Conservation (phyloP, 192 early-diverging fungal genomes). For the Dimargaris verticillata region DNA sequence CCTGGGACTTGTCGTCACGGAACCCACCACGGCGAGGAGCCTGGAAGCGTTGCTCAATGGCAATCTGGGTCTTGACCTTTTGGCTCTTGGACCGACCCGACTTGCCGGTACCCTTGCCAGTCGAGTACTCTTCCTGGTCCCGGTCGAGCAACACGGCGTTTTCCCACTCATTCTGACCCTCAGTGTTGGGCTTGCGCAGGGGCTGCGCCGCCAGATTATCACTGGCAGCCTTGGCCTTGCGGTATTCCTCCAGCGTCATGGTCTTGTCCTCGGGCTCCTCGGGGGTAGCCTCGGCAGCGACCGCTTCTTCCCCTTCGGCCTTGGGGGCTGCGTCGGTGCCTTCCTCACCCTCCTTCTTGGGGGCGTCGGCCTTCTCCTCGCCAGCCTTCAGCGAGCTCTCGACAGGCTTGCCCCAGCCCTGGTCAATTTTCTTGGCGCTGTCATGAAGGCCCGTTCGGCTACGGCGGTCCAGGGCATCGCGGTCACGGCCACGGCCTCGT, state of each 20-base stretch:
- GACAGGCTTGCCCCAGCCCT: constrained; percentile 60
- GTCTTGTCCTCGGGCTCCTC: constrained; percentile 61
- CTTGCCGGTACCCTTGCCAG: constrained; percentile 22
- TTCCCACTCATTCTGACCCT: constrained; percentile 79
- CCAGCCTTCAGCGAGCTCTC: constrained; percentile 1
- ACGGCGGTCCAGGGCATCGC: constrained; percentile 77
- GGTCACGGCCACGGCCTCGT: constrained; percentile 38
- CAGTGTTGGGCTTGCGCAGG: constrained; percentile 63
- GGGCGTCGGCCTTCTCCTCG: constrained; percentile 11
- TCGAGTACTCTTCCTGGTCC: constrained; percentile 56
- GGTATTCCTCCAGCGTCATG: constrained; percentile 80
- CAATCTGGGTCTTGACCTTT: constrained; percentile 56
- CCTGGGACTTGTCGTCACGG: constrained; percentile 29
- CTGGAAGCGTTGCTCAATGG: constrained; percentile 66
- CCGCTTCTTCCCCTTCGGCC: constrained; percentile 20
- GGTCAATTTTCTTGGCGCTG: constrained; percentile 82
- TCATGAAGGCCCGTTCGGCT: constrained; percentile 61
- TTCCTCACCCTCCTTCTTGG: constrained; percentile 20
- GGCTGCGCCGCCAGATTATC: constrained; percentile 36
- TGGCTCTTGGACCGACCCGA: constrained; percentile 40
- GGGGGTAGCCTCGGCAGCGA: constrained; percentile 23
- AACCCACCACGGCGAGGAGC: constrained; percentile 48
- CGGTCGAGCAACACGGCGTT: constrained; percentile 49
- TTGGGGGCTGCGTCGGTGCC: constrained; percentile 22
- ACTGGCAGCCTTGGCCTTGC: constrained; percentile 50